Conservation (phyloP, 1,284 basidiomycete genomes). For the Rhizoctonia solani region DNA sequence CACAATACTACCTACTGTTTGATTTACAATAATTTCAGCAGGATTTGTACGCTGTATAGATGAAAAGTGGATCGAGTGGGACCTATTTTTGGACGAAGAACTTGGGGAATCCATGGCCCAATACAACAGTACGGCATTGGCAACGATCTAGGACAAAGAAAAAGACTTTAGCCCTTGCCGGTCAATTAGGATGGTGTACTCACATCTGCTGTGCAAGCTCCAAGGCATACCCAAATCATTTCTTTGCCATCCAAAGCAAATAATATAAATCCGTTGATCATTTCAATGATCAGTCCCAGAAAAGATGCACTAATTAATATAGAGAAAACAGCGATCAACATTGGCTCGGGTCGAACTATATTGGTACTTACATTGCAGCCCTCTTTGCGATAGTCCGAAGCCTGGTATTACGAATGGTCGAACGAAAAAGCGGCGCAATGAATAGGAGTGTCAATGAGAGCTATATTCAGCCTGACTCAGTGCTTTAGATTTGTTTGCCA, state of each 20-base stretch:
- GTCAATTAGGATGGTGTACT: neutral
- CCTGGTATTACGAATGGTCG: conserved; percentile 16
- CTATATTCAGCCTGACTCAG: too few species aligned
- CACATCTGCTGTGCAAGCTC: conserved; percentile 6
- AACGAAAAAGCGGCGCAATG: conserved; percentile 9
- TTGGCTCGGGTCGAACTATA: too few species aligned
- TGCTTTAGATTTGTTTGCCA: neutral
- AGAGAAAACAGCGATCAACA: too few species aligned
- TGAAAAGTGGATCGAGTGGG: conserved; percentile 11
- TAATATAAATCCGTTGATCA: neutral
- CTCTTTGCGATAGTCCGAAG: neutral
- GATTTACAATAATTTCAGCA: too few species aligned
- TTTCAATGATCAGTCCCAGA: neutral
- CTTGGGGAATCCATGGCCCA: conserved; percentile 10
- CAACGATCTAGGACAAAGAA: neutral
- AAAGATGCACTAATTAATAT: conserved; percentile 25
- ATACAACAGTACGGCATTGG: conserved; percentile 11
- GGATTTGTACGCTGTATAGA: neutral
- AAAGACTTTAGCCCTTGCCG: neutral
- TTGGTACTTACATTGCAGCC: conserved; percentile 8
- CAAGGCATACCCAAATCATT: conserved; percentile 24
- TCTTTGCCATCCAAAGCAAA: conserved; percentile 20
- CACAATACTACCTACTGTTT: too few species aligned
- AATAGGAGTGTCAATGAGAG: conserved; percentile 18
- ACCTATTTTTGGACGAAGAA: neutral